These are phyloP conservation scores for Suillus fuscotomentosus DNA, from an alignment of 768 basidiomycete species.

Conservation along the genomic window DNA sequence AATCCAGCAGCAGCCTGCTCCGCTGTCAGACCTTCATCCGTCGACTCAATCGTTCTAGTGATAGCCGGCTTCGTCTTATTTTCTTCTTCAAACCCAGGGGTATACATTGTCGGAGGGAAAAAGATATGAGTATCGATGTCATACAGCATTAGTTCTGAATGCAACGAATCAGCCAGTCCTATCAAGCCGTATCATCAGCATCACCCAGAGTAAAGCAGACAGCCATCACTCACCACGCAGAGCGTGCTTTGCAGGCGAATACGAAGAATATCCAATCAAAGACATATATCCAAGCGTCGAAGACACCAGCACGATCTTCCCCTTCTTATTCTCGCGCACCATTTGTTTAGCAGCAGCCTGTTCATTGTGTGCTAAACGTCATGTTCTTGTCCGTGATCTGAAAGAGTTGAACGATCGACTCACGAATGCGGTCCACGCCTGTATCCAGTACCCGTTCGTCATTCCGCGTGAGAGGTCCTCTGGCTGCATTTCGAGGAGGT, in stretches of 20 bases:
- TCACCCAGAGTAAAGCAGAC: too few relatives aligned
- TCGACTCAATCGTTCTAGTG: slow-evolving; percentile 71
- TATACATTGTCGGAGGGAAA: slow-evolving; percentile 80
- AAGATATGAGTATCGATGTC: slow-evolving; percentile 76
- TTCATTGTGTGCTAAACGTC: neutral
- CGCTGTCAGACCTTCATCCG: slow-evolving; percentile 61
- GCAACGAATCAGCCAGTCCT: slow-evolving; percentile 85
- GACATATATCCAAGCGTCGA: slow-evolving; percentile 75
- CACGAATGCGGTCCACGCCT: slow-evolving; percentile 45
- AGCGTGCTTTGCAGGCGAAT: slow-evolving; percentile 85
- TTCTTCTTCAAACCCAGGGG: slow-evolving; percentile 75
- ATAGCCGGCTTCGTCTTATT: slow-evolving; percentile 76
- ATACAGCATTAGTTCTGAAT: slow-evolving; percentile 78
- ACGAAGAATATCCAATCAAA: slow-evolving; percentile 76
- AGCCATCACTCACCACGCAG: slow-evolving; percentile 56
- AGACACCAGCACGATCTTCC: slow-evolving; percentile 75
- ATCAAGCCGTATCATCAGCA: slow-evolving; percentile 2
- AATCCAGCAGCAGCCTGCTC: slow-evolving; percentile 62
- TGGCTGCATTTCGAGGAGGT: slow-evolving; percentile 69
- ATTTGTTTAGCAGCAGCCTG: slow-evolving; percentile 71
- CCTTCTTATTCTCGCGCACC: slow-evolving; percentile 51
- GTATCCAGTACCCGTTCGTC: slow-evolving; percentile 55
- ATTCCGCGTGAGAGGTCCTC: slow-evolving; percentile 57
- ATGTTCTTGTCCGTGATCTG: neutral
- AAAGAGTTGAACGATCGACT: slow-evolving; percentile 13